A percentile compares a stretch with the other conserved stretches of the same genome.
These are phyloP conservation scores for Lichtheimia ornata DNA, from an alignment of 371 early-diverging fungal species.

Conservation along the genomic window DNA sequence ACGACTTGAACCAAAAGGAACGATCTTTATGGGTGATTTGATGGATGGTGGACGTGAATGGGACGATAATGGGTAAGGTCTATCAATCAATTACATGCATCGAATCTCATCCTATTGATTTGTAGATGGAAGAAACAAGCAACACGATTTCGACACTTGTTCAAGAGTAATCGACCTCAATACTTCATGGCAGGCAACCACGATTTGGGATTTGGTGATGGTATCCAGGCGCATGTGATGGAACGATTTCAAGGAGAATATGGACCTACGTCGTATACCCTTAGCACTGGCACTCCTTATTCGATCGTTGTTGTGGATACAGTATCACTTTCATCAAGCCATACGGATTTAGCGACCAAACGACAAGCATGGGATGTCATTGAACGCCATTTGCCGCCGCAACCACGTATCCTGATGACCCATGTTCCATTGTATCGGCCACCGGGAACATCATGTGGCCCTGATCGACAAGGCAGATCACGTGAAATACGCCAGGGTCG, in stretches of 20 bases:
- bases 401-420: constrained; percentile 30
- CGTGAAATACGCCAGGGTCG: constrained; percentile 46
- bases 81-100: not conserved
- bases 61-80: constrained; percentile 49
- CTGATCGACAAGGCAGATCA: constrained; percentile 37
- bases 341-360: constrained; percentile 30
- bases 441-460: constrained; percentile 68
- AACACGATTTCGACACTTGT: constrained; percentile 33
- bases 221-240: constrained; percentile 52
- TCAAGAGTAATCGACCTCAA: constrained; percentile 15
- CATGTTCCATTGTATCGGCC: constrained; percentile 44
- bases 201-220: constrained; percentile 88
- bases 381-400: constrained; percentile 5
- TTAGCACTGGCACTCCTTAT: constrained; percentile 53
- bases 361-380: constrained; percentile 49
- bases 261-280: constrained; percentile 69
- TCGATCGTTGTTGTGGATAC: constrained; percentile 79
- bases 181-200: constrained; percentile 85
- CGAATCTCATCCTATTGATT: not conserved
- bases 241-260: constrained; percentile 59
- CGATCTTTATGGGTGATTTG: constrained; percentile 86
- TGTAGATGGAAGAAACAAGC: constrained; percentile 18
- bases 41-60: constrained; percentile 89
- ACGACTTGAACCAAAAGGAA: constrained; percentile 58
- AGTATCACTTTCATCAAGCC: constrained; percentile 64